Base-by-base conservation (phyloP, 1,284 basidiomycete species). In the Ceratorhiza oryzae-sativae region DNA sequence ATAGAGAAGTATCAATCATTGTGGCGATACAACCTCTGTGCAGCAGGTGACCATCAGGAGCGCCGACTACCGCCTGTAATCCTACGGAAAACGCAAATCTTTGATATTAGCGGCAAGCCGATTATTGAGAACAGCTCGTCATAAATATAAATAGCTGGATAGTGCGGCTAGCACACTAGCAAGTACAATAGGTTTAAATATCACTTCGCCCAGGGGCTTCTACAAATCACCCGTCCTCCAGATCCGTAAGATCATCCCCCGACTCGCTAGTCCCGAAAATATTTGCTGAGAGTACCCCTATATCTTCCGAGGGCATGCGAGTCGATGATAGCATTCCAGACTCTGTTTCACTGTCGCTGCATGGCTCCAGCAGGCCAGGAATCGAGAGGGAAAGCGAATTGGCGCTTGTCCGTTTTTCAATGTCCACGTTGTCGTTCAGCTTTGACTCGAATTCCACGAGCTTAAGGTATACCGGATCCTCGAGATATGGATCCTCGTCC, bases 401-500 rank as follows among this genome's bases (percentile, higher is more conserved):
- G 4, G 45, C 2, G 15, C 25, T 23, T 18, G 34, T 15, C 12
- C 23, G 15, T 51, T 34, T 2, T 18, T 32, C 23, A 30, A 9
- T 46, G 25, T 20, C 59, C 10, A 2, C 61, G 1, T 20, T 2
- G 27, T 25, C 20, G 30, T 45, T 27, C 4, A 59, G 10, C 61
- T 10, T 65, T n/a, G 45, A 34, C 34, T 67, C 41, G 41, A 56
- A 68, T 41, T 68, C 65, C 34, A 18, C 30, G 23, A 68, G 18
- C 18, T 36, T n/a, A 23, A 56, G 53, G 41, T 68, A 68, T 9
- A 58, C 25, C 10, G 25, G 13, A 78, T 87, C 84, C 34, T 83
- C 80, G 53, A 84, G 67, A 75, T 83, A 89, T 65, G 85, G 80
- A 76, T 88, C 85, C 53, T 80, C 75, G 68, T 90, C 88, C 18